Evolutionary conservation across 768 basidiomycete species (phyloP), one percentile per base, ranked within the genome.

Genomic region (Pleurotus tuoliensis): DNA sequence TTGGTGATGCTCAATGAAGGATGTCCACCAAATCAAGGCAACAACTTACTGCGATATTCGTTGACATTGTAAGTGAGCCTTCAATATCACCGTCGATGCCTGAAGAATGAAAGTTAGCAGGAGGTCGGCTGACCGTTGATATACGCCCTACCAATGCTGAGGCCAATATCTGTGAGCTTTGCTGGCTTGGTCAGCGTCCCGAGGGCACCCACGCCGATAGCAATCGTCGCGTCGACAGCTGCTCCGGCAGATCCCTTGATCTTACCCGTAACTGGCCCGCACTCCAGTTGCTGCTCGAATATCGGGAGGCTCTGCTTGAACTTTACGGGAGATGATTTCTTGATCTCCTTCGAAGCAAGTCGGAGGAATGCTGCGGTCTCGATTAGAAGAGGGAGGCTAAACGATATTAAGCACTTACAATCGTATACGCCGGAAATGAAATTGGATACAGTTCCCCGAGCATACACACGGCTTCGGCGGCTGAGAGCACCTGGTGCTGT

Each of bases 141-240:
- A 11, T 12, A n/a, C 43, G 11, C 8, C 48, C 30, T 50, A 50
- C 48, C 48, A 15, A 50, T 18, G 22, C 34, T n/a, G 24, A 50
- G 30, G 13, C 48, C 48, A 16, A 50, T 12, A 24, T 50, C 48
- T 16, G 48, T 34, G 13, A 50, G 48, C 22, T 50, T 50, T 12
- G 48, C 48, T 30, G 48, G 48, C 48, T 50, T 50, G 34, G 48
- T 50, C 16, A 50, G 15, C 5, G 48, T 50, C 18, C 48, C 48
- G 30, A 50, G 48, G 11, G 48, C 48, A n/a, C 48, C 48, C 16
- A 50, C 48, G 5, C 48, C 48, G n/a, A 50, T 37, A 37, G 34
- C 48, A 34, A 50, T 37, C 6, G 34, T 50, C 9, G 48, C 34
- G 15, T 50, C 48, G 15, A 50, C 48, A 27, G n/a, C 27, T 4